phyloP scores from a whole-genome alignment of 1,139 yeast species.

The Yamadazyma spencermartinsiae region DNA sequence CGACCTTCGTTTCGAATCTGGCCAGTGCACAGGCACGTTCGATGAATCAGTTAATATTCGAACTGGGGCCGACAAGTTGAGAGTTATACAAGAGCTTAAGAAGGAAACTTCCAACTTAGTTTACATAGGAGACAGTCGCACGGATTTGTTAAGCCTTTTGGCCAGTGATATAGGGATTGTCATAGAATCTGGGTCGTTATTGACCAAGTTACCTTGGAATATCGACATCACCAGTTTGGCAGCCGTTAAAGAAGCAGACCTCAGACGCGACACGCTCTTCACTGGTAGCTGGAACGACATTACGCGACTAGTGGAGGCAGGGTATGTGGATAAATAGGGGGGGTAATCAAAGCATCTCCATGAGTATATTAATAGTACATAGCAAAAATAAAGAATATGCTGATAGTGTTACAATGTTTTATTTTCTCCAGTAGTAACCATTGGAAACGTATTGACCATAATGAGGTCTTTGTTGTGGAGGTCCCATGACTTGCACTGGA shows the following conservation, averaged over 20 bases:
- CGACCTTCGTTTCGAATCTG: constrained; percentile 45
- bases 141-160: constrained; percentile 58
- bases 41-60: constrained; percentile 30
- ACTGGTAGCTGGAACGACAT: neutral
- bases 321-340: too few species aligned
- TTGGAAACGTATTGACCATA: constrained; percentile 5
- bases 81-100: constrained; percentile 23
- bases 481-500: constrained; percentile 7
- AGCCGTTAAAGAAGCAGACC: neutral
- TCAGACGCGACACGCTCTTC: too few species aligned
- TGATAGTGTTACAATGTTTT: neutral
- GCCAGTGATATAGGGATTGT: constrained; percentile 52
- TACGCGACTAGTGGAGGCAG: too few species aligned
- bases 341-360: too few species aligned
- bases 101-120: constrained; percentile 22
- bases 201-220: constrained; percentile 15
- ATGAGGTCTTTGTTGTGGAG: constrained; percentile 3
- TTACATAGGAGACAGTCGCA: constrained; percentile 68
- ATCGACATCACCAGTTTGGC: neutral
- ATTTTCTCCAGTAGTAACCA: constrained; percentile 3
- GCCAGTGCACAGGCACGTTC: constrained; percentile 45
- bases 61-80: constrained; percentile 59
- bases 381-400: neutral
- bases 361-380: neutral
- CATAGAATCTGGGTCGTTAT: constrained; percentile 33